Evolutionary conservation across 495 filamentous ascomycete species (phyloP).

Genomic region (Aspergillus leporis): DNA sequence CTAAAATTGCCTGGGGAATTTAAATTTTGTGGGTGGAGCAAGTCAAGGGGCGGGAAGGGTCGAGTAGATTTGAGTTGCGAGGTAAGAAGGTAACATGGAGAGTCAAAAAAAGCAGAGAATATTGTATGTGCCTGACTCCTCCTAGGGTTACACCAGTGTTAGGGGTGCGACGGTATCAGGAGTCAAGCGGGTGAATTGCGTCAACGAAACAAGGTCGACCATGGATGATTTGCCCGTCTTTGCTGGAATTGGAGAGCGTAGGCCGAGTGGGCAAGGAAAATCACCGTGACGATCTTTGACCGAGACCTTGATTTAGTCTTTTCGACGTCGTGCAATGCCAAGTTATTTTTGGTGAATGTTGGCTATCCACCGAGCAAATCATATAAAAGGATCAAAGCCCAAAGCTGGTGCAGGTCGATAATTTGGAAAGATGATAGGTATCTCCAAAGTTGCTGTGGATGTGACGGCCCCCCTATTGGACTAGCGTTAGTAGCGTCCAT

Average conservation of each 20-base stretch:
- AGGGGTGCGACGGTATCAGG: conserved; percentile 1
- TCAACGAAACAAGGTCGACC: conserved; percentile 16
- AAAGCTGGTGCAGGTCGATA: background rate
- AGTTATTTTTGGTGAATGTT: background rate
- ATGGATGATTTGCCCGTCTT: conserved; percentile 10
- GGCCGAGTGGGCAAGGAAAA: background rate
- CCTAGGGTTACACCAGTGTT: background rate
- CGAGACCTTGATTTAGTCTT: background rate
- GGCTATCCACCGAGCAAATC: background rate
- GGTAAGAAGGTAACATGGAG: background rate
- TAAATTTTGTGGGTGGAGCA: conserved; percentile 3
- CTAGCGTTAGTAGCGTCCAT: background rate
- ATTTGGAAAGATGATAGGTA: background rate
- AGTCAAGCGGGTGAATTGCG: conserved; percentile 14
- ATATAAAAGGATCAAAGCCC: background rate
- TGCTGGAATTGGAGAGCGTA: conserved; percentile 3
- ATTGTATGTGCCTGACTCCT: background rate
- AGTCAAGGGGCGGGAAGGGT: conserved; percentile 13
- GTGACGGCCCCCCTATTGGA: background rate
- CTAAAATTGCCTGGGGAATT: conserved; percentile 5
- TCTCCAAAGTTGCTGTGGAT: background rate
- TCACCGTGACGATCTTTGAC: conserved; percentile 1
- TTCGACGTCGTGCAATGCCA: background rate
- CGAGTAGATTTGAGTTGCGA: background rate
- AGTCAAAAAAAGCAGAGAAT: background rate